Evolutionary conservation across 345 rosid species (phyloP), one percentile per base, ranked within the genome.

Genomic region (Litchi chinensis): DNA sequence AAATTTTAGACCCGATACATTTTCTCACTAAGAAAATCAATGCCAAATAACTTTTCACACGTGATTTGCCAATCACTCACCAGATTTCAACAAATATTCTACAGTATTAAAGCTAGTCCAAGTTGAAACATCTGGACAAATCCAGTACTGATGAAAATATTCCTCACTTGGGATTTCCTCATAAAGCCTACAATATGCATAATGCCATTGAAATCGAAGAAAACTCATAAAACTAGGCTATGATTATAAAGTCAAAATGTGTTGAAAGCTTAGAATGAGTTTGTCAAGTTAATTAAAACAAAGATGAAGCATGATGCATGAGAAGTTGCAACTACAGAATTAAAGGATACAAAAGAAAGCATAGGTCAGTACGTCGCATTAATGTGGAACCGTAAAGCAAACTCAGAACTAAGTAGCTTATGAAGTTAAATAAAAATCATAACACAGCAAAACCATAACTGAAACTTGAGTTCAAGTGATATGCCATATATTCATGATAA

Each of bases 241-340:
- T n/a, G n/a, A 73, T 73, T 48, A 60, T 60, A n/a, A 60, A 60
- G 44, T 59, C 41, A 40, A 40, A 41, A 39, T 59, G 43, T 21
- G 39, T 60, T 21, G 68, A 16, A 60, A 41, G 67, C 37, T 73
- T 70, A 59, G 59, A 32, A 62, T 41, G 69, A 13, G 15, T 63
- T 62, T 44, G 24, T 28, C 64, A 65, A 66, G 46, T 37, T 46
- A 65, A 66, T 3, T 3, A 21, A 60, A 76, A 48, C 44, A 39
- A 65, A 32, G 68, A 26, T 65, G 71, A 11, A 65, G 77, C 37
- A 62, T 6, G 65, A 73, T 39, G 65, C 50, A 73, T 13, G 16
- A 32, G 46, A 54, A 19, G 64, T 52, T 28, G 28, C 26, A 71
- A 46, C 10, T 16, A 28, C 18, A 37, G 67, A 73, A 39, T 6